Percentiles rank a stretch among this genome's conserved stretches.
These are phyloP conservation scores for Vigna hirtella DNA, from an alignment of 306 rosid genomes.

Conservation along the genomic window DNA sequence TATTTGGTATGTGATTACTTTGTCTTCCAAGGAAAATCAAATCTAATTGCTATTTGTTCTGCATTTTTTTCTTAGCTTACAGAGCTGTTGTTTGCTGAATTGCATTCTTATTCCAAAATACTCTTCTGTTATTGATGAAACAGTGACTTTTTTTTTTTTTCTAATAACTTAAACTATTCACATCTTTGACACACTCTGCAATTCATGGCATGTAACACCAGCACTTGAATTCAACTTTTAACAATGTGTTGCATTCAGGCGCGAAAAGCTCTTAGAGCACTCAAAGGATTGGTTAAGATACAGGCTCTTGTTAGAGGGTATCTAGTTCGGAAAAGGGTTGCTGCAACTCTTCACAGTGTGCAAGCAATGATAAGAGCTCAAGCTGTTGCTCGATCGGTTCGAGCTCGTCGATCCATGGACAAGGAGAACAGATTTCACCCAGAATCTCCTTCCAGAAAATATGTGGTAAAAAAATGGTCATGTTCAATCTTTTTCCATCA, in stretches of 20 bases:
- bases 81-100: not conserved
- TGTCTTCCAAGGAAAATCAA: not conserved
- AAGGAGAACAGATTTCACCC: slow-evolving; percentile 55
- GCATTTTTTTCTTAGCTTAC: not conserved
- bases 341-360: slow-evolving; percentile 87
- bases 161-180: not conserved
- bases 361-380: slow-evolving; percentile 93
- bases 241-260: slow-evolving; percentile 58
- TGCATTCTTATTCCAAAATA: slow-evolving; percentile 41
- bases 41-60: not conserved
- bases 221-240: not conserved
- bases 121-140: slow-evolving; percentile 47
- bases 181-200: not conserved
- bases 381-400: slow-evolving; percentile 56
- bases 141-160: slow-evolving; percentile 26
- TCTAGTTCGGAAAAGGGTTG: slow-evolving; percentile 79
- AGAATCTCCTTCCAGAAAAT: slow-evolving; percentile 53
- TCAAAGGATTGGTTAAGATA: slow-evolving; percentile 80
- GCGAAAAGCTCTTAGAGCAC: slow-evolving; percentile 83
- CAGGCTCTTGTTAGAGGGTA: slow-evolving; percentile 93
- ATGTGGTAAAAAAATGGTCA: slow-evolving; percentile 52
- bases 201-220: too few relatives aligned
- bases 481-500: slow-evolving; percentile 8
- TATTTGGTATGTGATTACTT: slow-evolving; percentile 62
- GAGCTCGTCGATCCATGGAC: slow-evolving; percentile 80